phyloP scores from a whole-genome alignment of 108 stramenopile species.

The Parmales sp. region DNA sequence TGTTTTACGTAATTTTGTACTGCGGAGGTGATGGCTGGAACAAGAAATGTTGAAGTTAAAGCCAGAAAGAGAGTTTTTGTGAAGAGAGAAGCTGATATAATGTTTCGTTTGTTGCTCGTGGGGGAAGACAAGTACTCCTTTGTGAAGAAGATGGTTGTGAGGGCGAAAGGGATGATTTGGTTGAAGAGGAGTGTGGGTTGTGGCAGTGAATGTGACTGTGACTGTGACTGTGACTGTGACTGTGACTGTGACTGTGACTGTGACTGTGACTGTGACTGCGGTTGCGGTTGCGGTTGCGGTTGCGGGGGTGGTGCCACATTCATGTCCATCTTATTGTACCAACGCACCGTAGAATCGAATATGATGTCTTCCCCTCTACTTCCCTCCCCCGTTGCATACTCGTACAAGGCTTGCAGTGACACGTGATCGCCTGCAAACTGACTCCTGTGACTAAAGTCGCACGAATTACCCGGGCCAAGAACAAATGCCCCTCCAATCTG shows the following conservation, averaged over 20 bases:
- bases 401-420: background rate
- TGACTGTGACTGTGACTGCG: no score
- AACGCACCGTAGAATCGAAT: background rate
- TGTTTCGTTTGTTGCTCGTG: background rate
- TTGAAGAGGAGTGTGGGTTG: background rate
- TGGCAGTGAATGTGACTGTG: background rate
- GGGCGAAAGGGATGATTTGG: background rate
- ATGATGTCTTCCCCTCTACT: background rate
- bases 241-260: background rate
- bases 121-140: no score
- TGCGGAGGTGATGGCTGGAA: background rate
- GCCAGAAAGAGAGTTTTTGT: no score
- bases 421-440: background rate
- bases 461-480: background rate
- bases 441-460: background rate
- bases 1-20: background rate
- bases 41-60: background rate
- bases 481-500: conserved; percentile 2
- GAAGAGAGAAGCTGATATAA: no score
- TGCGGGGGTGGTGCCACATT: background rate
- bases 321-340: background rate
- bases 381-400: background rate
- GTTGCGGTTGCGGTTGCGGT: background rate
- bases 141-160: no score
- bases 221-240: background rate